A percentile compares a stretch with the other conserved stretches of the same genome.
Conservation (phyloP, 2,329 filamentous ascomycete genomes). For the Aspergillus terreus region DNA sequence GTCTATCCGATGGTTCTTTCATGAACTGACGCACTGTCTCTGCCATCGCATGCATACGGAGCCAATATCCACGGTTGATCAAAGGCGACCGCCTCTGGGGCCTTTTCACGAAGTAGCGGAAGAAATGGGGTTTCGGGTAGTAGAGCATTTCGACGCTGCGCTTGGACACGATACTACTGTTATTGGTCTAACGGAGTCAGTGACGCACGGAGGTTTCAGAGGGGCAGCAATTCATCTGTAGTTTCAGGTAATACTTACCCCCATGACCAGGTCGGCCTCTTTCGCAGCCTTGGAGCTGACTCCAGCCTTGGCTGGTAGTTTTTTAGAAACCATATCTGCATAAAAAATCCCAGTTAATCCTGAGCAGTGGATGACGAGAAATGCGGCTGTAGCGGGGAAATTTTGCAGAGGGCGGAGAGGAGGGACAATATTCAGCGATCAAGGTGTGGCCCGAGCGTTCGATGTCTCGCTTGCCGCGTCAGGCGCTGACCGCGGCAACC, state of each 20-base stretch:
- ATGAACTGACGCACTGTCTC: slow-evolving; percentile 71
- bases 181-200: slow-evolving; percentile 64
- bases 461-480: slow-evolving; percentile 28
- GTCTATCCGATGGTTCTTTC: slow-evolving; percentile 50
- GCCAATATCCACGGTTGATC: slow-evolving; percentile 85
- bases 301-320: slow-evolving; percentile 17
- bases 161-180: slow-evolving; percentile 88
- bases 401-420: not conserved
- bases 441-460: slow-evolving; percentile 39
- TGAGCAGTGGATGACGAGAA: slow-evolving; percentile 4
- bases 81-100: slow-evolving; percentile 78
- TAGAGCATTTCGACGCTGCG: slow-evolving; percentile 89
- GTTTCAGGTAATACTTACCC: slow-evolving; percentile 36
- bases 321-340: slow-evolving; percentile 12
- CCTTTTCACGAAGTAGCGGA: slow-evolving; percentile 82
- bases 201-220: not conserved
- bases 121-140: slow-evolving; percentile 76
- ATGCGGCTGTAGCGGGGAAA: not conserved
- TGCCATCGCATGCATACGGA: slow-evolving; percentile 80
- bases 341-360: not conserved
- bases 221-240: slow-evolving; percentile 3
- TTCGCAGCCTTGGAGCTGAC: slow-evolving; percentile 30
- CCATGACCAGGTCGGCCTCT: slow-evolving; percentile 53
- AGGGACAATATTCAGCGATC: slow-evolving; percentile 19
- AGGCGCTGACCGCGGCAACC: slow-evolving; percentile 16